These are phyloP conservation scores for Ilex asprella DNA, from an alignment of 257 asterid genomes.

Conservation along the genomic window DNA sequence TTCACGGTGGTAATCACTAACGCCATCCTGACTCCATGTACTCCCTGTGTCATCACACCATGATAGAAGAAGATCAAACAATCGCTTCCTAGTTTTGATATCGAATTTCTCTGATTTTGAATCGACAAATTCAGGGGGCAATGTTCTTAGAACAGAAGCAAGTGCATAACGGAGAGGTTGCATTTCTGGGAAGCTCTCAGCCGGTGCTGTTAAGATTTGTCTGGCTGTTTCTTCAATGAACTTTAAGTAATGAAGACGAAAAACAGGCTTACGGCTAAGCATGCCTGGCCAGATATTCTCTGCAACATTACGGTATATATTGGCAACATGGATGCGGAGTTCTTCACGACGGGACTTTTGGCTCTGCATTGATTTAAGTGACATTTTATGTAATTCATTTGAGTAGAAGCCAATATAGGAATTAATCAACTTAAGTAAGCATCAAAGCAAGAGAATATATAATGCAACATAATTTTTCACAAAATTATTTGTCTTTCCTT, in stretches of 20 bases:
- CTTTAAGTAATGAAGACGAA: slow-evolving; percentile 94
- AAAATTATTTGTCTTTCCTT: neutral
- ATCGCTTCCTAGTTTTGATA: slow-evolving; percentile 82
- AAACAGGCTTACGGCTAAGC: slow-evolving; percentile 88
- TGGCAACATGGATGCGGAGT: slow-evolving; percentile 78
- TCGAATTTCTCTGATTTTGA: slow-evolving; percentile 95
- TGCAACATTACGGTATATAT: slow-evolving; percentile 85
- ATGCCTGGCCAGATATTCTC: slow-evolving; percentile 98
- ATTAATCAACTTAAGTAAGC: slow-evolving; percentile 1
- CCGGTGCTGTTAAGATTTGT: slow-evolving; percentile 60
- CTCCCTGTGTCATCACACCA: slow-evolving; percentile 95
- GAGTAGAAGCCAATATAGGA: neutral
- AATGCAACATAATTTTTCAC: neutral
- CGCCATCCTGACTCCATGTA: slow-evolving; percentile 94
- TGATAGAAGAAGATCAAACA: slow-evolving; percentile 86
- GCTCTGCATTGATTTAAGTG: slow-evolving; percentile 43
- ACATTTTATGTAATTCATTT: neutral
- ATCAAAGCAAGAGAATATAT: slow-evolving; percentile 3
- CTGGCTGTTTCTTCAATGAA: slow-evolving; percentile 89
- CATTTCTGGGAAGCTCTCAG: slow-evolving; percentile 86
- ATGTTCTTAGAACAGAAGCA: slow-evolving; percentile 83
- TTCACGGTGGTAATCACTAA: slow-evolving; percentile 90
- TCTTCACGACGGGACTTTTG: slow-evolving; percentile 98
- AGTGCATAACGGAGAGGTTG: slow-evolving; percentile 94
- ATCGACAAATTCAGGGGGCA: slow-evolving; percentile 98